Evolutionary conservation across 306 rosid genomes (phyloP).

Genomic region (Senna siamea): DNA sequence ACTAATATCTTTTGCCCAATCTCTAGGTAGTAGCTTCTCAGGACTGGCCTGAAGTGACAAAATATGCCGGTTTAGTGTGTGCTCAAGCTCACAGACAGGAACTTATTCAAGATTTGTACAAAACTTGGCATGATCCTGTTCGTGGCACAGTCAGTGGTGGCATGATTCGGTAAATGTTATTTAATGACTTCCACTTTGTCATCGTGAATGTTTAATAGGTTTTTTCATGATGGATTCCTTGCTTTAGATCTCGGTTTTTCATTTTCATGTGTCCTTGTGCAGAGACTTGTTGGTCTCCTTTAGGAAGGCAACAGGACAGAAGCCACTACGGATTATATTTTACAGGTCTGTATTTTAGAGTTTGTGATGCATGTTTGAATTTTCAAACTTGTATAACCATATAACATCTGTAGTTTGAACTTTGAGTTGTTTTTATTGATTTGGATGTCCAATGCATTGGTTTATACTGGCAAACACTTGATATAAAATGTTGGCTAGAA

Average conservation of each 20-base stretch:
- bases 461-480: background rate
- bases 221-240: conserved; percentile 21
- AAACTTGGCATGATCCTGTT: conserved; percentile 93
- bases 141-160: conserved; percentile 92
- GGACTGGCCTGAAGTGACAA: conserved; percentile 98
- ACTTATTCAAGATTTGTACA: conserved; percentile 88
- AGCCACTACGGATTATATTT: conserved; percentile 86
- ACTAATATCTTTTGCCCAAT: conserved; percentile 39
- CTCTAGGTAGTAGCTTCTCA: conserved; percentile 94
- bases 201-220: conserved; percentile 9
- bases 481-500: background rate
- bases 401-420: background rate
- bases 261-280: conserved; percentile 29
- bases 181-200: conserved; percentile 3
- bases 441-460: background rate
- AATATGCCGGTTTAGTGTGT: conserved; percentile 90
- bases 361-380: background rate
- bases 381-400: background rate
- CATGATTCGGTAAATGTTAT: conserved; percentile 71
- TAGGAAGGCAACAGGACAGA: conserved; percentile 94
- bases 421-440: background rate
- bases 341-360: conserved; percentile 61
- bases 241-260: conserved; percentile 18
- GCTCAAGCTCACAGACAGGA: conserved; percentile 98
- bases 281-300: conserved; percentile 93